A percentile compares a stretch with the other conserved stretches of the same genome.
Evolutionary conservation across 2,329 filamentous ascomycete species (phyloP).

Genomic region (Albifimbria verrucaria): DNA sequence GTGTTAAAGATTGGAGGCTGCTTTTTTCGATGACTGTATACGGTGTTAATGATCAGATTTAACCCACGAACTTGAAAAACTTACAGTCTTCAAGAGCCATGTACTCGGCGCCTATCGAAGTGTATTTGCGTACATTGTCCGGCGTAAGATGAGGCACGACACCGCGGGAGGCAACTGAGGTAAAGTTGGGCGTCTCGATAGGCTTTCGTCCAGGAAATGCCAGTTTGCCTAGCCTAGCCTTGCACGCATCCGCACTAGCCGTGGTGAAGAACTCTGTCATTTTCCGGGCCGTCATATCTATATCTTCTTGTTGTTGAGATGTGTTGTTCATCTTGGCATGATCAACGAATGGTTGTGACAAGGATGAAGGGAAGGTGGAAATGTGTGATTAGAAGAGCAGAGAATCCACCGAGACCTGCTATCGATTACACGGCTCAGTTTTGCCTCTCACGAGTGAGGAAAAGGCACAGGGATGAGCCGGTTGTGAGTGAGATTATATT

Average conservation of each 20-base stretch:
- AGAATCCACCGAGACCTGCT: too few relatives aligned
- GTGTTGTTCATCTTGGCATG: slow-evolving; percentile 26
- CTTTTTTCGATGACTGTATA: slow-evolving; percentile 52
- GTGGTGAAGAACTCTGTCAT: slow-evolving; percentile 46
- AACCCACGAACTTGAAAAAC: slow-evolving; percentile 24
- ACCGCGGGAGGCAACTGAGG: slow-evolving; percentile 79
- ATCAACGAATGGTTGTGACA: too few relatives aligned
- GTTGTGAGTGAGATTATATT: too few relatives aligned
- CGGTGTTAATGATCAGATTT: slow-evolving; percentile 4
- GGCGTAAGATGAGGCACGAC: slow-evolving; percentile 84
- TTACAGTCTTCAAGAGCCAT: slow-evolving; percentile 90
- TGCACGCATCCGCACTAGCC: slow-evolving; percentile 34
- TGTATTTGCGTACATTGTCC: slow-evolving; percentile 69
- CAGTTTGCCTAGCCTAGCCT: slow-evolving; percentile 66
- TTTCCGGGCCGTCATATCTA: slow-evolving; percentile 19
- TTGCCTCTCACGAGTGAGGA: too few relatives aligned
- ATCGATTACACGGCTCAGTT: too few relatives aligned
- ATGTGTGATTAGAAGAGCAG: too few relatives aligned
- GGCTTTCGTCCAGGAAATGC: slow-evolving; percentile 56
- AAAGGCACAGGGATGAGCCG: too few relatives aligned
- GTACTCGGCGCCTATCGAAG: slow-evolving; percentile 67
- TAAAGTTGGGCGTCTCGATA: slow-evolving; percentile 80
- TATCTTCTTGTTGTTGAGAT: slow-evolving; percentile 13
- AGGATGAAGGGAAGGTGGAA: too few relatives aligned
- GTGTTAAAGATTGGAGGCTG: slow-evolving; percentile 48